A percentile compares a stretch with the other conserved stretches of the same genome.
Conservation (phyloP, 2,329 filamentous ascomycete species). For the Colletotrichum plurivorum region DNA sequence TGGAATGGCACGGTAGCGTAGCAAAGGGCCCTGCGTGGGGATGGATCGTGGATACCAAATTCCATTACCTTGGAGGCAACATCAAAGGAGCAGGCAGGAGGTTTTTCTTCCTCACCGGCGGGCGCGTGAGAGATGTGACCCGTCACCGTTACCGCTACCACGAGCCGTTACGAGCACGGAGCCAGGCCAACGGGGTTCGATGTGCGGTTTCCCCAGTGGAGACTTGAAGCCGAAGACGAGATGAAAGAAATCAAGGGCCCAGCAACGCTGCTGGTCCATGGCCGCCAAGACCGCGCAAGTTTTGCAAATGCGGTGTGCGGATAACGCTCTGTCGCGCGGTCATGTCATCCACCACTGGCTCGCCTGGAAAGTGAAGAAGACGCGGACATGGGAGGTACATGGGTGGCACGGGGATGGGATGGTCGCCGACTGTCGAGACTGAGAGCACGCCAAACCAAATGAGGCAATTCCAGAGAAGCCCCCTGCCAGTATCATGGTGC, state of each 20-base stretch:
- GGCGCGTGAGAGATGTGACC: background rate
- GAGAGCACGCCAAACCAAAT: constrained; percentile 23
- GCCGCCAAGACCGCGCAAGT: constrained; percentile 29
- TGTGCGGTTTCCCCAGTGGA: constrained; percentile 22
- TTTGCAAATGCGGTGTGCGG: constrained; percentile 36
- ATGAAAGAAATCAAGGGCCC: constrained; percentile 21
- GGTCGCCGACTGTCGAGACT: background rate
- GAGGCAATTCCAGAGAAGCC: constrained; percentile 32
- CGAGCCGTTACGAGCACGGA: no score
- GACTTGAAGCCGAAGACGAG: constrained; percentile 27
- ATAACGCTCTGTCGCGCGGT: constrained; percentile 6
- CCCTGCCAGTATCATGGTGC: constrained; percentile 17
- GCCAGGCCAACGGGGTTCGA: background rate
- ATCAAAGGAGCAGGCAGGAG: background rate
- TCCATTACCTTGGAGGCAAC: constrained; percentile 17
- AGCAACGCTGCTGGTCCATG: constrained; percentile 27
- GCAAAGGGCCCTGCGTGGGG: constrained; percentile 12
- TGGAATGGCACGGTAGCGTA: constrained; percentile 11
- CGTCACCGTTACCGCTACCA: background rate
- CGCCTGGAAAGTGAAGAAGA: background rate
- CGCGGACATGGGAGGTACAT: background rate
- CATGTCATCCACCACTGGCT: no score
- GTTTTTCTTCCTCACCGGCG: background rate
- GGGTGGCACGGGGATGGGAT: background rate
- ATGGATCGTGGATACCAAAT: constrained; percentile 26